These are phyloP conservation scores for Saxophila tyrrhenica DNA, from an alignment of 495 filamentous ascomycete species.

Conservation along the genomic window DNA sequence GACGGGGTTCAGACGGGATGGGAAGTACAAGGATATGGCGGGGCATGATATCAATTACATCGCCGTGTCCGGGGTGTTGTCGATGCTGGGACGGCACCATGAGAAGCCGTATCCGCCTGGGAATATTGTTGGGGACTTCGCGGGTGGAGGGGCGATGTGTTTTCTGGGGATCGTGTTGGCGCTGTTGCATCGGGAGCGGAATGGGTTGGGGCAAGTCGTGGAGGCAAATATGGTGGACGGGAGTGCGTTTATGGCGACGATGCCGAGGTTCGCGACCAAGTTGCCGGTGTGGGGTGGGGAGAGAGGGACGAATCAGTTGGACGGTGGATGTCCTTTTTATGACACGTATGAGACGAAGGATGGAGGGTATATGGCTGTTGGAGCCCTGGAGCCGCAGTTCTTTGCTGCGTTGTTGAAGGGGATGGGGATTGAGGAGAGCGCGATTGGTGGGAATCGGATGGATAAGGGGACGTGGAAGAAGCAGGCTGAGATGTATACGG, in stretches of 20 bases:
- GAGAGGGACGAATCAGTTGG: slow-evolving; percentile 67
- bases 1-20: slow-evolving; percentile 81
- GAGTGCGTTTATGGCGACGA: slow-evolving; percentile 60
- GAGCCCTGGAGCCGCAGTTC: slow-evolving; percentile 80
- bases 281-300: slow-evolving; percentile 45
- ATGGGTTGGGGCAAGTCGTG: slow-evolving; percentile 71
- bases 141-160: slow-evolving; percentile 72
- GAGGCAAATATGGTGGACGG: slow-evolving; percentile 98
- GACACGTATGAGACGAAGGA: slow-evolving; percentile 78
- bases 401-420: slow-evolving; percentile 55
- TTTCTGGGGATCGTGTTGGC: slow-evolving; percentile 57
- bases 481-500: slow-evolving; percentile 48
- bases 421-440: slow-evolving; percentile 42
- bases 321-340: slow-evolving; percentile 80
- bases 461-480: slow-evolving; percentile 55
- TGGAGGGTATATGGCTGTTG: slow-evolving; percentile 77
- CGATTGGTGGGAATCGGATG: slow-evolving; percentile 42
- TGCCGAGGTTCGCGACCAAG: slow-evolving; percentile 54
- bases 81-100: slow-evolving; percentile 56
- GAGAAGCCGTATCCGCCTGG: slow-evolving; percentile 65
- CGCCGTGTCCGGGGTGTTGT: slow-evolving; percentile 70
- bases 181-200: slow-evolving; percentile 41
- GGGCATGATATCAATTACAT: slow-evolving; percentile 99
- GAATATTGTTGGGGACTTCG: slow-evolving; percentile 85
- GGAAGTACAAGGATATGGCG: slow-evolving; percentile 75